Conservation (phyloP, 768 basidiomycete genomes). For the Rhizopogon rudus region DNA sequence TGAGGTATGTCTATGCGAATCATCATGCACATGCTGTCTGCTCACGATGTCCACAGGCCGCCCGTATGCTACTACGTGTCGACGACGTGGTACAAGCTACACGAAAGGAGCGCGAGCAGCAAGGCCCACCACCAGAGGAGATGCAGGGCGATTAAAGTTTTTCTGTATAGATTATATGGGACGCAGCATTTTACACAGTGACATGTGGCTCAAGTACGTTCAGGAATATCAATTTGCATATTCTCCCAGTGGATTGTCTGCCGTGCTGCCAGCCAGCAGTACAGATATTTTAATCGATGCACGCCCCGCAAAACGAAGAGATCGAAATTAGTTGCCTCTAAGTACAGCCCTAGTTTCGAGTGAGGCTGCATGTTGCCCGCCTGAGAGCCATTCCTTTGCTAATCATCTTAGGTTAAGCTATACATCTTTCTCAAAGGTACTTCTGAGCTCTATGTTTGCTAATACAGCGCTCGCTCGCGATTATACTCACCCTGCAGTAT, state of each 20-base stretch:
- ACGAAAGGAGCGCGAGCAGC: slow-evolving; percentile 63
- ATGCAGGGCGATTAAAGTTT: slow-evolving; percentile 29
- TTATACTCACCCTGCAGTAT: no score
- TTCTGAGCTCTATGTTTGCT: no score
- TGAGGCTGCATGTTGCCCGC: no score
- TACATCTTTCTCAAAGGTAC: no score
- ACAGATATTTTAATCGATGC: neutral
- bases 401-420: no score
- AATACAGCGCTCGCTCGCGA: no score
- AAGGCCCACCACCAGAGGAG: slow-evolving; percentile 51
- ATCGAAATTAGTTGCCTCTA: neutral
- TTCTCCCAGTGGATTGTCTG: neutral
- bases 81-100: slow-evolving; percentile 94
- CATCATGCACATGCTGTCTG: neutral
- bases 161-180: neutral
- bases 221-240: neutral
- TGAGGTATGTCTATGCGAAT: slow-evolving; percentile 47
- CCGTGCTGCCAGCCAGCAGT: no score
- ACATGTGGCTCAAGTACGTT: neutral
- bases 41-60: slow-evolving; percentile 45
- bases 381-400: no score
- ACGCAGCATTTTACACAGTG: neutral
- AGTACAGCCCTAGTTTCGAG: no score
- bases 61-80: slow-evolving; percentile 86
- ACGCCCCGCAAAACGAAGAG: neutral